These are phyloP conservation scores for Porpolomopsis calyptriformis DNA, from an alignment of 768 basidiomycete species.

Conservation along the genomic window DNA sequence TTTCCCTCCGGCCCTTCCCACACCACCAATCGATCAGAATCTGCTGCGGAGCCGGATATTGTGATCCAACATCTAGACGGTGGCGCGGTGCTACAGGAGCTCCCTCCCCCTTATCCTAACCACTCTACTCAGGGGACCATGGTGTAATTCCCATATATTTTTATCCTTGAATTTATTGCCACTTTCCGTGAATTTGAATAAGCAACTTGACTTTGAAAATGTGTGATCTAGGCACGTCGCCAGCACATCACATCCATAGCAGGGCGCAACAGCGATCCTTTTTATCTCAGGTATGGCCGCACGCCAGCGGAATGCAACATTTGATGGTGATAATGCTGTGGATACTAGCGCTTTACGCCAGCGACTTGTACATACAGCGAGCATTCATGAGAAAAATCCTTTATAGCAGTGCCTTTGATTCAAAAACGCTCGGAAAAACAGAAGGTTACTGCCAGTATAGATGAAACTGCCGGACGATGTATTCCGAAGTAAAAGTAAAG, in stretches of 20 bases:
- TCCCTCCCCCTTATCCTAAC: neutral
- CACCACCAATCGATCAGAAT: conserved; percentile 12
- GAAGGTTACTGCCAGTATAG: neutral
- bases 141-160: neutral
- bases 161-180: neutral
- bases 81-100: neutral
- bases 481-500: neutral
- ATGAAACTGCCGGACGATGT: neutral
- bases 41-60: conserved; percentile 12
- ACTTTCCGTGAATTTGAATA: neutral
- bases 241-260: neutral
- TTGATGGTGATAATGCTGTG: neutral
- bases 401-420: too few relatives aligned
- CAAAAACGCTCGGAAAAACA: too few relatives aligned
- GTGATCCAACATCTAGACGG: neutral
- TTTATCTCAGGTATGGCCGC: neutral
- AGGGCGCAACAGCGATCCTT: neutral
- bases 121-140: neutral
- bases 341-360: too few relatives aligned
- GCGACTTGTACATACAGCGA: too few relatives aligned
- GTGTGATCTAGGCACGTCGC: neutral
- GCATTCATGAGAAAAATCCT: too few relatives aligned
- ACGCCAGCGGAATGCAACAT: neutral
- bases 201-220: neutral
- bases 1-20: conserved; percentile 12